Evolutionary conservation across 306 rosid species (phyloP).

Genomic region (Inga oerstediana): DNA sequence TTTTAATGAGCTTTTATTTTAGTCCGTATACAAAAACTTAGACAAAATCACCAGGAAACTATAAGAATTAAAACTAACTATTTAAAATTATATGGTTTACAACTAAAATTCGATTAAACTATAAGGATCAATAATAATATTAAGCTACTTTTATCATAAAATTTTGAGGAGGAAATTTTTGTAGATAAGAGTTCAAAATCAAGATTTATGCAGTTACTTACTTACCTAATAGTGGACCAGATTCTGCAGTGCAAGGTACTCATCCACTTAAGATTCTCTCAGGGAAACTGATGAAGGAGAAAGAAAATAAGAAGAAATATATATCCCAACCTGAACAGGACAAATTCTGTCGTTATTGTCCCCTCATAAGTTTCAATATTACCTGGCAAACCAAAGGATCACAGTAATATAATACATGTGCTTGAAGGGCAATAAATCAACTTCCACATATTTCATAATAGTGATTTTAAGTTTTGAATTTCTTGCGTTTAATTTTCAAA

Average conservation of each 20-base stretch:
- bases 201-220: constrained; percentile 26
- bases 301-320: not conserved
- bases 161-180: not conserved
- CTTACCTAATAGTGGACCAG: constrained; percentile 39
- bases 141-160: not conserved
- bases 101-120: no score
- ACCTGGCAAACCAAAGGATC: not conserved
- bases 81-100: no score
- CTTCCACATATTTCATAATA: not conserved
- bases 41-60: no score
- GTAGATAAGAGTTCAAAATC: not conserved
- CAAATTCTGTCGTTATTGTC: not conserved
- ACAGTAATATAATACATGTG: not conserved
- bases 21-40: no score
- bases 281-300: not conserved
- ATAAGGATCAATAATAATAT: no score
- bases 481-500: not conserved
- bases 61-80: no score
- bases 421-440: not conserved
- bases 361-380: not conserved
- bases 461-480: not conserved
- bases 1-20: no score
- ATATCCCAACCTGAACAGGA: not conserved
- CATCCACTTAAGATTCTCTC: constrained; percentile 2
- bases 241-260: constrained; percentile 25